Conservation (phyloP, 2,329 filamentous ascomycete species). For the Talaromyces islandicus region DNA sequence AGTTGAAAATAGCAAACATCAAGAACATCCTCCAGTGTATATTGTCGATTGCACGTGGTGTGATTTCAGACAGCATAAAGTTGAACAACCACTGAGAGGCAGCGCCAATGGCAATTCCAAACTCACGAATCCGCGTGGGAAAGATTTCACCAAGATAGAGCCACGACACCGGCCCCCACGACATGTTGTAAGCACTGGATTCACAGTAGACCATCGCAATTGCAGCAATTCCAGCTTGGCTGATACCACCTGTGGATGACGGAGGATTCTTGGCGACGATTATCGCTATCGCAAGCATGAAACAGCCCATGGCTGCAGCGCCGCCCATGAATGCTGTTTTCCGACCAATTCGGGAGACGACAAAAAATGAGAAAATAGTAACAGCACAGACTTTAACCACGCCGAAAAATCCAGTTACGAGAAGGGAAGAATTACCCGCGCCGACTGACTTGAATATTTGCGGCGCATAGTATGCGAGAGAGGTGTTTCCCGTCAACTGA, state of each 20-base stretch:
- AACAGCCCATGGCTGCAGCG: constrained; percentile 44
- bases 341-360: constrained; percentile 47
- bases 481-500: constrained; percentile 48
- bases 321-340: constrained; percentile 43
- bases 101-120: constrained; percentile 17
- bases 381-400: constrained; percentile 47
- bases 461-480: constrained; percentile 42
- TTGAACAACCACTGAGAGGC: constrained; percentile 20
- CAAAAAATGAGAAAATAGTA: constrained; percentile 42
- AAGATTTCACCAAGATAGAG: constrained; percentile 19
- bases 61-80: constrained; percentile 19
- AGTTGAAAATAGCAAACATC: constrained; percentile 40
- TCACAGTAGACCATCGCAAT: constrained; percentile 42
- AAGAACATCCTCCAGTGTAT: constrained; percentile 40
- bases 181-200: constrained; percentile 15
- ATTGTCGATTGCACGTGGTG: constrained; percentile 29
- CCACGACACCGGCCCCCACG: constrained; percentile 18
- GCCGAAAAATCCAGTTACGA: constrained; percentile 44
- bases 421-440: constrained; percentile 42
- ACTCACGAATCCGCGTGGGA: constrained; percentile 17
- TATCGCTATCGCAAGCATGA: constrained; percentile 47
- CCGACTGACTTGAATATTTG: constrained; percentile 49
- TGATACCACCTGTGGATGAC: constrained; percentile 24
- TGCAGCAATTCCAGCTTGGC: constrained; percentile 34
- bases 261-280: constrained; percentile 41